Evolutionary conservation across 176 grass and related monocot species (phyloP), one percentile per base, ranked within the genome.

Genomic region (Areca catechu): DNA sequence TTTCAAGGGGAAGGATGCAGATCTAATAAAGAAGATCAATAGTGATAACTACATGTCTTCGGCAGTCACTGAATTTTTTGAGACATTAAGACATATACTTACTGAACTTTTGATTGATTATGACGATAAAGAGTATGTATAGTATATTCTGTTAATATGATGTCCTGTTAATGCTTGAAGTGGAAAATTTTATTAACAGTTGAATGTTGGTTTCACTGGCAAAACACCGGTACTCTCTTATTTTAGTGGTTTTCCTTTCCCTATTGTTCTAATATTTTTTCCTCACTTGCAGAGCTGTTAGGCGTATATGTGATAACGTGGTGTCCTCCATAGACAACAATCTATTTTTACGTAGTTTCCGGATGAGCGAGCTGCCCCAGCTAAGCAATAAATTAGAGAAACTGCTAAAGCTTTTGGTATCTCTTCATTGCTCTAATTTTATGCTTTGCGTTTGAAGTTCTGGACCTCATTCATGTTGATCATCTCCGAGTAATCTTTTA

Each of bases 31-130:
- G 68, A 83, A 80, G 68, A 85, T 98, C 68, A 58, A 34, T 0
- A 50, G 82, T 73, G 84, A 97, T 74, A 63, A 19, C 56, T 90
- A 92, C 69, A 97, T 83, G 58, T n/a, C 49, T 24, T 57, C 70
- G 74, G 93, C 93, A 0, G 72, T 97, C 14, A 73, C 61, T 73
- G 93, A 97, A 74, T 97, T 87, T 48, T 97, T 88, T 1, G 62
- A 97, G 16, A 83, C 76, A n/a, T 37, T 92, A 47, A 65, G 58
- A 58, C 47, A 58, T 69, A 88, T 92, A 49, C 78, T 98, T 28
- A 24, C 28, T 48, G 70, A 58, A 24, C 79, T 92, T 82, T 74
- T 82, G 64, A n/a, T 5, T 24, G 81, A 78, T 54, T 0, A 30
- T 22, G 56, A 55, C 57, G 87, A 98, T 49, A 77, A 25, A 64